Conservation (phyloP, 2,329 filamentous ascomycete species). For the Ceratocystiopsis brevicomis region DNA sequence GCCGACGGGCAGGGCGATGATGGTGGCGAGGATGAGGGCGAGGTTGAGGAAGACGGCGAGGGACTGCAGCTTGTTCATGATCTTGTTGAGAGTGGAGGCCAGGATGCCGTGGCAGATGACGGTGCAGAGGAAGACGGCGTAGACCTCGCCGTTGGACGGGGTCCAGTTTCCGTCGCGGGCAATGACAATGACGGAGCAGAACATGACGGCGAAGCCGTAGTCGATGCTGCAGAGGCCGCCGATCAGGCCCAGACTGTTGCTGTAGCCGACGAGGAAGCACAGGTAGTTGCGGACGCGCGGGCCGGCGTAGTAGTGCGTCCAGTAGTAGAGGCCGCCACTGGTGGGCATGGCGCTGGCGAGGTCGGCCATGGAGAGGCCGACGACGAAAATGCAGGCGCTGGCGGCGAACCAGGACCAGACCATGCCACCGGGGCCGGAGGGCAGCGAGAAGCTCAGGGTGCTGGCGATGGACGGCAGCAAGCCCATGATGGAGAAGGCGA, state of each 20-base stretch:
- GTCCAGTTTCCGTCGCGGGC: conserved; percentile 35
- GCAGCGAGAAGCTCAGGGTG: conserved; percentile 37
- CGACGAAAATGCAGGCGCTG: conserved; percentile 36
- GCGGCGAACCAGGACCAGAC: conserved; percentile 45
- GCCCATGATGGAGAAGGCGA: conserved; percentile 42
- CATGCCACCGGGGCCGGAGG: conserved; percentile 40
- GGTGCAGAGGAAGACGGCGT: conserved; percentile 34
- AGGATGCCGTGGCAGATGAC: conserved; percentile 35
- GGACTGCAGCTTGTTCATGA: conserved; percentile 41
- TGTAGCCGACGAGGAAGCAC: conserved; percentile 41
- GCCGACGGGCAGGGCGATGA: conserved; percentile 37
- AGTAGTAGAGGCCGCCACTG: conserved; percentile 37
- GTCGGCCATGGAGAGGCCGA: conserved; percentile 39
- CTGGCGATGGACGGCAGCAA: conserved; percentile 40
- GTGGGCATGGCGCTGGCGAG: conserved; percentile 37
- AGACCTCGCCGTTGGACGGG: conserved; percentile 35
- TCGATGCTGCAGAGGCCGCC: conserved; percentile 43
- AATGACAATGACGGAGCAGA: conserved; percentile 38
- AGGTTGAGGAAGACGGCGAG: conserved; percentile 36
- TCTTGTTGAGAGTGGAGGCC: conserved; percentile 29
- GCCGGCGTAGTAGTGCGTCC: conserved; percentile 39
- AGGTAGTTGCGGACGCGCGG: conserved; percentile 35
- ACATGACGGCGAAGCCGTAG: conserved; percentile 36
- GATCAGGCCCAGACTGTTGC: conserved; percentile 40
- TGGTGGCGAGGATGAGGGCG: conserved; percentile 33